A percentile compares a stretch with the other conserved stretches of the same genome.
These are phyloP conservation scores for Beauveria bassiana DNA, from an alignment of 2,329 filamentous ascomycete species.

Conservation along the genomic window DNA sequence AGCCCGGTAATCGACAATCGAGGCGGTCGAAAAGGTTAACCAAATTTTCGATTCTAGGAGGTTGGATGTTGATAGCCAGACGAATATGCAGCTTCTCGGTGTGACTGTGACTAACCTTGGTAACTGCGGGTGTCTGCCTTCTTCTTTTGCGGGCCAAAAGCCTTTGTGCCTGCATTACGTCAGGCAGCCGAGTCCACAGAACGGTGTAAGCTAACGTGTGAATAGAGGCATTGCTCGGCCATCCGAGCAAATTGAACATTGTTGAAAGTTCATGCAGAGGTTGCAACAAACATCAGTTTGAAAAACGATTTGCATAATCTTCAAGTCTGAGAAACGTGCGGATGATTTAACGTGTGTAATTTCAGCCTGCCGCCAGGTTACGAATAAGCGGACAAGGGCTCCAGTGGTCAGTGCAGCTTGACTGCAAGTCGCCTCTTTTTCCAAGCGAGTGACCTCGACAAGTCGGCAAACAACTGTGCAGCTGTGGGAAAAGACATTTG, in stretches of 20 bases:
- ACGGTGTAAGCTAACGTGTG: neutral
- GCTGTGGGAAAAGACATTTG: neutral
- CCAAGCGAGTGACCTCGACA: neutral
- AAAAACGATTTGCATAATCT: no score
- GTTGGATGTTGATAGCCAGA: neutral
- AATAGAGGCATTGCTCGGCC: neutral
- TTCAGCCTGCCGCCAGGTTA: neutral
- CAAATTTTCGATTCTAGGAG: no score
- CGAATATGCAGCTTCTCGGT: neutral
- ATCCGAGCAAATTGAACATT: neutral
- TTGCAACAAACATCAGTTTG: no score
- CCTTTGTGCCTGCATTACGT: constrained; percentile 3
- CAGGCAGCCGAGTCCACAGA: neutral
- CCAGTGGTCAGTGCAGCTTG: neutral
- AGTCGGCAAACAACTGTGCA: neutral
- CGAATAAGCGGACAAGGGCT: neutral
- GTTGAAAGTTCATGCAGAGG: no score
- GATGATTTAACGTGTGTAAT: neutral
- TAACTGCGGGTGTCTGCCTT: neutral
- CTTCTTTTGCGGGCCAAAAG: constrained; percentile 2
- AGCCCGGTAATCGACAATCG: neutral
- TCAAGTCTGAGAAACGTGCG: no score
- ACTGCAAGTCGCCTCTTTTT: neutral
- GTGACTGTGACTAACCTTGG: constrained; percentile 3
- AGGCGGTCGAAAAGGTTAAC: neutral